A percentile compares a stretch with the other conserved stretches of the same genome.
Conservation (phyloP, 441 rosid species). For the Eruca vesicaria region DNA sequence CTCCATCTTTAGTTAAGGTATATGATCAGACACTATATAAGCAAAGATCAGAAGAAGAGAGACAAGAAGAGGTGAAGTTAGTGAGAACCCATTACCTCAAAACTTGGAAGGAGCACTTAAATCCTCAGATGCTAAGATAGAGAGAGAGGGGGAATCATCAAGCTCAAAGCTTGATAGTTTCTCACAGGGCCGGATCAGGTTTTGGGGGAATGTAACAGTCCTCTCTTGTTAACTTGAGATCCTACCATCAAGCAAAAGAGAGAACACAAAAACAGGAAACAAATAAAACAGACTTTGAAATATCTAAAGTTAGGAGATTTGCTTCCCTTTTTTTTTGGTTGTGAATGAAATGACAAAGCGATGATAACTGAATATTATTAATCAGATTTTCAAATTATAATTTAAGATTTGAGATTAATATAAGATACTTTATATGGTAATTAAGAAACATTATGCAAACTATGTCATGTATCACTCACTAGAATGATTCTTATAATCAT, state of each 20-base stretch:
- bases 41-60: conserved; percentile 8
- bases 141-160: conserved; percentile 37
- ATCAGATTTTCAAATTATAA: not conserved
- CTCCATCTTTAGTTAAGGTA: conserved; percentile 46
- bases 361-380: not conserved
- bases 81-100: conserved; percentile 41
- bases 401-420: not conserved
- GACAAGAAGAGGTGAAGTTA: conserved; percentile 3
- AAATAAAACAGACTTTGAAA: conserved; percentile 38
- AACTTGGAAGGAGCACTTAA: conserved; percentile 27
- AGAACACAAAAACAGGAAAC: conserved; percentile 32
- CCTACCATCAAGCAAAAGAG: conserved; percentile 47
- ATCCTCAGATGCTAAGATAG: conserved; percentile 4
- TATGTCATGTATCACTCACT: no score
- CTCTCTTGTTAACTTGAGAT: conserved; percentile 53
- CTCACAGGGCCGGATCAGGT: conserved; percentile 36
- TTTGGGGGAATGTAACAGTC: conserved; percentile 55
- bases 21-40: conserved; percentile 19
- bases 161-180: conserved; percentile 46
- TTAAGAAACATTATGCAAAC: no score
- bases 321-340: conserved; percentile 26
- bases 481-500: no score
- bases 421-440: not conserved
- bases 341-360: not conserved
- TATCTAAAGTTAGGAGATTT: conserved; percentile 39